Evolutionary conservation across 2,329 filamentous ascomycete genomes (phyloP), one percentile per base, ranked within the genome.

Genomic region (Penicillium sp.): DNA sequence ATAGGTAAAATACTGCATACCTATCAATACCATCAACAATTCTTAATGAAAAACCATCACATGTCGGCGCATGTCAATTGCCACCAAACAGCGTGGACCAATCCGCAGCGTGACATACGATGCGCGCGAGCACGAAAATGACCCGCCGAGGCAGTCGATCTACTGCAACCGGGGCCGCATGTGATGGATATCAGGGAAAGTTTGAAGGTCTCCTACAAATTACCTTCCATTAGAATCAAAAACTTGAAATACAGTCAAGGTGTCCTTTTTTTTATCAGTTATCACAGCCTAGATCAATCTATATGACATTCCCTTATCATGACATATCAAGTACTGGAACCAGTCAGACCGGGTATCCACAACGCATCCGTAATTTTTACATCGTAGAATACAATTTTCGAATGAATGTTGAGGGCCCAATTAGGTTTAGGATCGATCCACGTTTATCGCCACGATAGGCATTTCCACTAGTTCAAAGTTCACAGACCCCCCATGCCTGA

Each of bases 81-180:
- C 55, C 61, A 60, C 54, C 29, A n/a, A 20, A 40, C 29, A 15
- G 27, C 27, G 7, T 46, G 44, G 43, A 29, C 56, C 59, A 59
- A 57, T 54, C 54, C 47, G 9, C 33, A 18, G 4, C 27, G 18
- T 7, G 33, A 2, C 26, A 51, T 48, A 47, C 44, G 12, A 51
- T 40, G 47, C 20, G 49, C 43, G 46, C 44, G 48, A 26, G 51
- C 43, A 62, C 61, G 60, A 63, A 58, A 64, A 62, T 45, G 54
- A 62, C 59, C 59, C 62, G 59, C 59, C 59, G 62, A 64, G 62
- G 61, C 37, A 54, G 55, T 57, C 49, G 53, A 56, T 59, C 33
- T 52, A 60, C n/a, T 40, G 45, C 27, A 42, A 15, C 45, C 31
- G 14, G 47, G 37, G 44, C 54, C 53, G 43, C 60, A 59, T 63